Base-by-base conservation (phyloP, 352 stramenopile genomes). In the Pythium dissotocum region DNA sequence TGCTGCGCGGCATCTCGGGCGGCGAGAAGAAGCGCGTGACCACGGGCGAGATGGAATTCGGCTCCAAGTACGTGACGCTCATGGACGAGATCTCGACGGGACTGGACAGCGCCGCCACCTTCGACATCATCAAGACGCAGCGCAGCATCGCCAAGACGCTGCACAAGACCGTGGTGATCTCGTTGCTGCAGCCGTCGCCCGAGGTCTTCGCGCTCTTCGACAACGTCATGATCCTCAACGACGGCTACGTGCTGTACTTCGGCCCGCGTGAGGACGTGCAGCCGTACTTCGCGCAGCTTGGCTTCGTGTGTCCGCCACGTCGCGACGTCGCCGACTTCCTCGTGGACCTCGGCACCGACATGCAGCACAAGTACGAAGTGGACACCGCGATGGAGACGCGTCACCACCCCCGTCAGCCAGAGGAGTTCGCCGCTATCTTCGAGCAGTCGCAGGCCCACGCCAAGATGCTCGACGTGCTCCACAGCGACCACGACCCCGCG, bases 11-110 rank as follows among this genome's bases (percentile, higher is more conserved):
- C 40, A 58, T 88, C 18, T 84, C 75, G 16, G 79, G 79, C 30
- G 79, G 77, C 4, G 77, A 84, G 52, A 69, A 76, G 55, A 79
- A 81, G 71, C 75, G 79, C 32, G 70, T 84, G 58, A 85, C 77
- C 8, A 70, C 70, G 10, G 65, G 58, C 21, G 76, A 88, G 76
- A 97, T 98, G 77, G 73, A 90, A 33, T 85, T 93, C 53, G 76
- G 77, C 33, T 71, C 72, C 33, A 74, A 83, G 61, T 80, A 79
- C 52, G 83, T 98, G 4, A 75, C 87, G 40, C 80, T 94, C 49
- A 83, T 89, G 55, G 94, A 98, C 65, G 86, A 97, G 75, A 97
- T 98, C 70, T 94, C 80, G 60, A 98, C 92, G 10, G 95, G 94
- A 0, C 82, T 98, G 24, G 94, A 98, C 79, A 85, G 78, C 35